A percentile compares a stretch with the other conserved stretches of the same genome.
phyloP scores from a whole-genome alignment of 441 rosid species.

The Flueggea neowawraea region DNA sequence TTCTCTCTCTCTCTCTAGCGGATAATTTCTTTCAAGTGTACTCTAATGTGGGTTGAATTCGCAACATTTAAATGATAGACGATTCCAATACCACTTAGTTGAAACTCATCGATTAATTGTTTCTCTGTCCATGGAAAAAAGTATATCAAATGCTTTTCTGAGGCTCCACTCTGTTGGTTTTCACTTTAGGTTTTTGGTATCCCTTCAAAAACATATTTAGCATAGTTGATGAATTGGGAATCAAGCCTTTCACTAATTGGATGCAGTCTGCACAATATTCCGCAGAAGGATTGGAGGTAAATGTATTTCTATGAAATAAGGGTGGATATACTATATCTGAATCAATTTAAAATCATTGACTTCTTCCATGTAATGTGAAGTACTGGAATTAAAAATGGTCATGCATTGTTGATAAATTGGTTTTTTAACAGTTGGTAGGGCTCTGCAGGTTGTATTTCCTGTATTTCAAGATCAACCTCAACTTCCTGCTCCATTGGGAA shows the following conservation, averaged over 20 bases:
- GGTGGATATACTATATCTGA: too few relatives aligned
- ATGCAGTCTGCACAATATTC: slow-evolving; percentile 50
- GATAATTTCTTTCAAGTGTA: too few relatives aligned
- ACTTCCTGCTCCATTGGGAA: slow-evolving; percentile 59
- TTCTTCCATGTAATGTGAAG: too few relatives aligned
- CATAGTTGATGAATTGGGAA: slow-evolving; percentile 58
- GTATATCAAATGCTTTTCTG: neutral
- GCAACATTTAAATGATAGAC: too few relatives aligned
- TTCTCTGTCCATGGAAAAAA: too few relatives aligned
- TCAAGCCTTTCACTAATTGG: slow-evolving; percentile 52
- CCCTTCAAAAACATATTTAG: slow-evolving; percentile 55
- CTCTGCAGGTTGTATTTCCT: slow-evolving; percentile 62
- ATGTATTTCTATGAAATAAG: slow-evolving; percentile 1
- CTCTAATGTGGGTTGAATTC: too few relatives aligned
- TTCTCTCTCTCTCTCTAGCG: neutral
- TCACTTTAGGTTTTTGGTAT: slow-evolving; percentile 49
- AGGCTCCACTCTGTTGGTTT: slow-evolving; percentile 4
- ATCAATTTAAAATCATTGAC: neutral
- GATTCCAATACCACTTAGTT: too few relatives aligned
- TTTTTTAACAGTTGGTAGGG: neutral
- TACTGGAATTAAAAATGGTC: neutral
- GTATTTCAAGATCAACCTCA: slow-evolving; percentile 60
- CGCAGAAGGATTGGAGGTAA: slow-evolving; percentile 53
- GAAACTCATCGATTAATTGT: too few relatives aligned
- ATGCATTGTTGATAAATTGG: neutral